Conservation (phyloP, 1,139 yeast genomes). For the Sugiyamaella novakii region DNA sequence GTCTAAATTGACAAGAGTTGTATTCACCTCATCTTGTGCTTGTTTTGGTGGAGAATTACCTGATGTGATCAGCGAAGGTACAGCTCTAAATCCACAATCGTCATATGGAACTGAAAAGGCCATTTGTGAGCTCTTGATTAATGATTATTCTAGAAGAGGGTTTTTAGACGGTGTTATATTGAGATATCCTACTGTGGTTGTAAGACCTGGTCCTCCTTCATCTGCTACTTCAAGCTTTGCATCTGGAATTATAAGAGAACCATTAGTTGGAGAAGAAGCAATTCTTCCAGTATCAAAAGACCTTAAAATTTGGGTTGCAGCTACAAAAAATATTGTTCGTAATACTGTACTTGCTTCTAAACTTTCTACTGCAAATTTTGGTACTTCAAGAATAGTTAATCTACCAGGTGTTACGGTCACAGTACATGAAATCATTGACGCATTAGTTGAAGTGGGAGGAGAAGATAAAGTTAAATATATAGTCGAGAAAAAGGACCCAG, state of each 20-base stretch:
- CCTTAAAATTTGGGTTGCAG: conserved; percentile 29
- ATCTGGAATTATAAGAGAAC: conserved; percentile 35
- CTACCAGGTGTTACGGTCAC: conserved; percentile 32
- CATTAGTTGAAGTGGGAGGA: conserved; percentile 28
- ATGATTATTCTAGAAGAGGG: conserved; percentile 33
- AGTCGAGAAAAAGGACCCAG: conserved; percentile 22
- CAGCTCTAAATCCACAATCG: conserved; percentile 32
- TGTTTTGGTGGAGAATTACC: conserved; percentile 33
- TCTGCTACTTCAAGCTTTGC: conserved; percentile 34
- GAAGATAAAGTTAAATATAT: conserved; percentile 23
- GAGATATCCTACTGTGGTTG: conserved; percentile 33
- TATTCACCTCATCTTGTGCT: conserved; percentile 32
- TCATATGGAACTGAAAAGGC: conserved; percentile 34
- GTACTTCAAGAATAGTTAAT: conserved; percentile 28
- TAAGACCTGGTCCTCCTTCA: conserved; percentile 35
- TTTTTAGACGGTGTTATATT: conserved; percentile 31
- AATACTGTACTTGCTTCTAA: conserved; percentile 29
- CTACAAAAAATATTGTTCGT: conserved; percentile 27
- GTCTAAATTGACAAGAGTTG: conserved; percentile 24
- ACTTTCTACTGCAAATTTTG: conserved; percentile 23
- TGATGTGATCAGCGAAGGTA: conserved; percentile 27
- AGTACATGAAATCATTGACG: conserved; percentile 33
- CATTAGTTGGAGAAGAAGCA: conserved; percentile 27
- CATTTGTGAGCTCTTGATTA: conserved; percentile 30
- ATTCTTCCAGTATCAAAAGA: conserved; percentile 27